These are phyloP conservation scores for Coelastrella sp. DNA, from an alignment of 139 green algal genomes.

Conservation along the genomic window DNA sequence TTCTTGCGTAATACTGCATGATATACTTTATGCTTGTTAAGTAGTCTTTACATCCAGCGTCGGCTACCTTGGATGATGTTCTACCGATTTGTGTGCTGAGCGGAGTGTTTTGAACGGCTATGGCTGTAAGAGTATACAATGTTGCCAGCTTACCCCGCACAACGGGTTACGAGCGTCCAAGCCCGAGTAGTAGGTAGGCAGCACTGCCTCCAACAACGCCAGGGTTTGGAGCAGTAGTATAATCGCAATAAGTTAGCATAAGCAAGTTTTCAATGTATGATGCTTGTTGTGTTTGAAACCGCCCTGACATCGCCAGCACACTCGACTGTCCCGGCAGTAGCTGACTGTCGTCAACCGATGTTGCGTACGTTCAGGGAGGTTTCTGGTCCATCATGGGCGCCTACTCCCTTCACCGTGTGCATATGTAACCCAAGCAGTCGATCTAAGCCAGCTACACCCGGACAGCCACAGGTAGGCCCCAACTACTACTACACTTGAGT, in stretches of 20 bases:
- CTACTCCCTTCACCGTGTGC: background rate
- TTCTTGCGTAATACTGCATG: too few species aligned
- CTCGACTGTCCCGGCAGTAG: background rate
- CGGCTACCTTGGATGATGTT: too few species aligned
- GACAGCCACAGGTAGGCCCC: conserved; percentile 12
- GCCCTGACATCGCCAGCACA: background rate
- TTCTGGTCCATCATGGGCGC: background rate
- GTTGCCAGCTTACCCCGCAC: conserved; percentile 7
- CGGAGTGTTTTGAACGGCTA: too few species aligned
- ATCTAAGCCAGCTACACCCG: background rate
- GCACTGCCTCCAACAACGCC: conserved; percentile 2
- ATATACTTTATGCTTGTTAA: too few species aligned
- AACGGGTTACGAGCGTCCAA: background rate
- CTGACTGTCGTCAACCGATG: background rate
- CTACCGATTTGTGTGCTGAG: too few species aligned
- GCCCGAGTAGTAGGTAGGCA: background rate
- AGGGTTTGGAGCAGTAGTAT: background rate
- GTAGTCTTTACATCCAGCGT: too few species aligned
- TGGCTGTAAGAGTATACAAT: conserved; percentile 1
- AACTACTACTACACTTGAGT: too few species aligned
- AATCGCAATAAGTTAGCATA: too few species aligned
- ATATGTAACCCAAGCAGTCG: conserved; percentile 31
- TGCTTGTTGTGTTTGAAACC: background rate
- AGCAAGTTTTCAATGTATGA: too few species aligned
- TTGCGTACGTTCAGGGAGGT: background rate